phyloP scores from a whole-genome alignment of 495 filamentous ascomycete species.

The Podospora pseudopauciseta region DNA sequence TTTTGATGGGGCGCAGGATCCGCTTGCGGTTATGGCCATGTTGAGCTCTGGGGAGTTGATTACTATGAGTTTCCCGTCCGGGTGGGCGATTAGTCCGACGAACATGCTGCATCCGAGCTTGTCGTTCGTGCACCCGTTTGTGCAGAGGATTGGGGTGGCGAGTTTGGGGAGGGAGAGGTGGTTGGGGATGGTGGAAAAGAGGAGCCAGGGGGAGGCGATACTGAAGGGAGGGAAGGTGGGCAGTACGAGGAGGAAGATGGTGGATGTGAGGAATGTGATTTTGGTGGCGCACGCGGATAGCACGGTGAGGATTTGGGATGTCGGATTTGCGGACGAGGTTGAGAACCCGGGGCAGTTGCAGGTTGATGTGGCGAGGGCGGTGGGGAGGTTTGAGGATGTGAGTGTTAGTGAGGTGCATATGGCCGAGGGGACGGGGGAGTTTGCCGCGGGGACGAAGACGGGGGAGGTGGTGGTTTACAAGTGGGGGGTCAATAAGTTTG shows the following conservation, averaged over 20 bases:
- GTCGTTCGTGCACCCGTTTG: slow-evolving; percentile 82
- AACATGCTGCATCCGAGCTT: slow-evolving; percentile 84
- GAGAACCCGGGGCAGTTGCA: slow-evolving; percentile 81
- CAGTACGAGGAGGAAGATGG: slow-evolving; percentile 62
- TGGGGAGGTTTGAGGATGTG: slow-evolving; percentile 73
- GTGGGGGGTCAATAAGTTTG: slow-evolving; percentile 75
- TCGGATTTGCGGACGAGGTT: slow-evolving; percentile 84
- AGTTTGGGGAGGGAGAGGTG: slow-evolving; percentile 72
- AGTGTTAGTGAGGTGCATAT: slow-evolving; percentile 72
- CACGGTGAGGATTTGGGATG: slow-evolving; percentile 83
- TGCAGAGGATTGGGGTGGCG: slow-evolving; percentile 63
- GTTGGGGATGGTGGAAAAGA: slow-evolving; percentile 80
- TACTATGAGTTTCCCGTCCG: slow-evolving; percentile 85
- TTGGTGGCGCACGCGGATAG: slow-evolving; percentile 85
- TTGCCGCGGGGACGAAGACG: slow-evolving; percentile 72
- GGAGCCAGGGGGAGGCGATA: slow-evolving; percentile 68
- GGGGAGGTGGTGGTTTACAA: slow-evolving; percentile 85
- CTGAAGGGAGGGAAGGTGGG: slow-evolving; percentile 72
- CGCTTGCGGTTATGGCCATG: slow-evolving; percentile 74
- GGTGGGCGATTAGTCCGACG: slow-evolving; percentile 83
- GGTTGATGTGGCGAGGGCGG: slow-evolving; percentile 78
- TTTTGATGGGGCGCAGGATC: slow-evolving; percentile 84
- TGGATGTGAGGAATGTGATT: slow-evolving; percentile 75
- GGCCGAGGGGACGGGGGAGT: slow-evolving; percentile 71
- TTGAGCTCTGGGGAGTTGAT: slow-evolving; percentile 82